Evolutionary conservation across 225 moss, liverwort and hornwort species (phyloP).

Genomic region (Pleurozium schreberi): DNA sequence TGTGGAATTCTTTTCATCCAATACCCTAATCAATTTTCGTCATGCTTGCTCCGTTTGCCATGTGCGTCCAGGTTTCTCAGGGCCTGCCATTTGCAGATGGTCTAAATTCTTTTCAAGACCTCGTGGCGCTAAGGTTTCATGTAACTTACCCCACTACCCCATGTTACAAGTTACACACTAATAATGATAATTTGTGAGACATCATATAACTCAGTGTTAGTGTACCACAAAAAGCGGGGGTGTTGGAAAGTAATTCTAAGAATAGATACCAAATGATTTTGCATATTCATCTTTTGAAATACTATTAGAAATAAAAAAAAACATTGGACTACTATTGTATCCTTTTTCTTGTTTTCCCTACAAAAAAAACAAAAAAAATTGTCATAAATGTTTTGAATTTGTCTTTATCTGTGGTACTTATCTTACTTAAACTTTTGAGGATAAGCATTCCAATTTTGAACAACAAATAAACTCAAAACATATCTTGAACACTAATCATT

Average conservation of each 20-base stretch:
- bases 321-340: not conserved
- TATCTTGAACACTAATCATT: no score
- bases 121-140: not conserved
- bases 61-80: not conserved
- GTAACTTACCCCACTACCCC: not conserved
- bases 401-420: not conserved
- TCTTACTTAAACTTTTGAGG: fast-evolving
- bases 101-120: not conserved
- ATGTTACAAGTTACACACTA: not conserved
- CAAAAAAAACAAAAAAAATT: fast-evolving
- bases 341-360: not conserved
- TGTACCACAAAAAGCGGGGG: fast-evolving
- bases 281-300: no score
- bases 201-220: not conserved
- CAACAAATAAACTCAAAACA: not conserved
- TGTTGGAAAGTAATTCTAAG: not conserved
- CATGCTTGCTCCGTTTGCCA: not conserved
- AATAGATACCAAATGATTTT: no score
- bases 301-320: fast-evolving
- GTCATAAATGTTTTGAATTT: not conserved
- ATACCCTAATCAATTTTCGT: not conserved
- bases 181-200: not conserved
- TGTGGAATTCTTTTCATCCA: not conserved
- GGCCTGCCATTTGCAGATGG: not conserved
- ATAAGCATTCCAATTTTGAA: not conserved